phyloP scores from a whole-genome alignment of 768 basidiomycete species.

The Suillus subaureus region DNA sequence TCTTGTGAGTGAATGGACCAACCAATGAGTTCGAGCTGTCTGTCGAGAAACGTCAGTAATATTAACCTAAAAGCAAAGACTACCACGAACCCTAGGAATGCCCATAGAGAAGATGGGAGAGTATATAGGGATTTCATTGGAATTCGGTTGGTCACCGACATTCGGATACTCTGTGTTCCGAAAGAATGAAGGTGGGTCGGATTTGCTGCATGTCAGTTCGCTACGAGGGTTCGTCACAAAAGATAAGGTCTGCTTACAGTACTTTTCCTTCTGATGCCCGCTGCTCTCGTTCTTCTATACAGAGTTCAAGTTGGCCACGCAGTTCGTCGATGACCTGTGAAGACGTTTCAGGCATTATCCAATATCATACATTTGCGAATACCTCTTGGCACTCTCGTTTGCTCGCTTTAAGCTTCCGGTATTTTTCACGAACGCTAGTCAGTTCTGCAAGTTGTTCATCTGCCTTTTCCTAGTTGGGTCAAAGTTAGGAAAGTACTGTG shows the following conservation, averaged over 20 bases:
- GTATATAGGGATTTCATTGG: not conserved
- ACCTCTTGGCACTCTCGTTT: slow-evolving; percentile 21
- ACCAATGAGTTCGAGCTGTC: slow-evolving; percentile 5
- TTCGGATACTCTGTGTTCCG: slow-evolving; percentile 12
- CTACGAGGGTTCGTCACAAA: not conserved
- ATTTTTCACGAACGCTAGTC: slow-evolving; percentile 20
- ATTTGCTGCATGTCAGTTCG: not conserved
- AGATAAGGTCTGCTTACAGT: not conserved
- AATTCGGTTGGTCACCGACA: slow-evolving; percentile 16
- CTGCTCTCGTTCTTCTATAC: slow-evolving; percentile 25
- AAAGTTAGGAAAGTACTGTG: not conserved
- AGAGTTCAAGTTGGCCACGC: slow-evolving; percentile 19
- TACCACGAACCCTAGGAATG: not conserved
- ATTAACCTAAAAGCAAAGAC: not conserved
- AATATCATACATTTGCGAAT: slow-evolving; percentile 12
- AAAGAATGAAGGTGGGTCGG: slow-evolving; percentile 5
- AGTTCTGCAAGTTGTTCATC: slow-evolving; percentile 14
- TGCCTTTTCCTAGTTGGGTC: slow-evolving; percentile 17
- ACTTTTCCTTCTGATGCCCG: slow-evolving; percentile 7
- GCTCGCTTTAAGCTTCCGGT: slow-evolving; percentile 22
- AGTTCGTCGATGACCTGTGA: slow-evolving; percentile 23
- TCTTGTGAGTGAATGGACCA: not conserved
- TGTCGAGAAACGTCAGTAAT: not conserved
- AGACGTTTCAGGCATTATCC: not conserved
- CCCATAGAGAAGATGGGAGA: slow-evolving; percentile 1